Base-by-base conservation (phyloP, 2,329 filamentous ascomycete genomes). In the Ceratocystis harringtonii region DNA sequence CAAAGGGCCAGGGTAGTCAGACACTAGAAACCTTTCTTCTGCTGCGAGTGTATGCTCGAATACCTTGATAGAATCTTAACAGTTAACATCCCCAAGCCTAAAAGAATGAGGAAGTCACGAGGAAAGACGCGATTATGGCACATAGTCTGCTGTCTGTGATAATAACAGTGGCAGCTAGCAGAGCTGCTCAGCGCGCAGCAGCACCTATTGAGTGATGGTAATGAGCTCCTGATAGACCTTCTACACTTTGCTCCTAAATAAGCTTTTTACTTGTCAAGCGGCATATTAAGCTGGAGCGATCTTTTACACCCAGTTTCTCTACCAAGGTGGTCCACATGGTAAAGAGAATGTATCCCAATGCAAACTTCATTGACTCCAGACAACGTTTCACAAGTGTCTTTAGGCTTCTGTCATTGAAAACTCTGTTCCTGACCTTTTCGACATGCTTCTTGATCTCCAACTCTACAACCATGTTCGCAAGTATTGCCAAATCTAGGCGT, bases 131-230 rank as follows among this genome's bases (percentile, higher is more conserved):
- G 7, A 3, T 62, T 66, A 19, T 52, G 30, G 48, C 57, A 66
- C 7, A 70, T 64, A 69, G 12, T 65, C 63, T 1, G 66, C 60
- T 12, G 68, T 68, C 45, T 69, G 68, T 3, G 19, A 48, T 19
- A 70, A 69, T 2, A 67, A 66, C 44, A 70, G 48, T 0, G 68
- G 69, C 7, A 69, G 67, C 30, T 65, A 58, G 19, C 44, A 52
- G 4, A 70, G 58, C 1, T 65, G 17, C 2, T 44, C 6, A 7
- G 7, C 30, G 30, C 6, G 6, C 30, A 32, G 30, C 7, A 32
- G 7, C 22, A n/a, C 12, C 5, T 58, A 22, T 19, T n/a, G 45
- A 17, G 32, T 32, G 22, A 12, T n/a, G 19, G 3, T 19, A 8
- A 52, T 22, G 6, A 25, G 30, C 30, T 32, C 30, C 30, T 32